These are phyloP conservation scores for Elongisporangium anandrum DNA, from an alignment of 352 stramenopile species.

Conservation along the genomic window DNA sequence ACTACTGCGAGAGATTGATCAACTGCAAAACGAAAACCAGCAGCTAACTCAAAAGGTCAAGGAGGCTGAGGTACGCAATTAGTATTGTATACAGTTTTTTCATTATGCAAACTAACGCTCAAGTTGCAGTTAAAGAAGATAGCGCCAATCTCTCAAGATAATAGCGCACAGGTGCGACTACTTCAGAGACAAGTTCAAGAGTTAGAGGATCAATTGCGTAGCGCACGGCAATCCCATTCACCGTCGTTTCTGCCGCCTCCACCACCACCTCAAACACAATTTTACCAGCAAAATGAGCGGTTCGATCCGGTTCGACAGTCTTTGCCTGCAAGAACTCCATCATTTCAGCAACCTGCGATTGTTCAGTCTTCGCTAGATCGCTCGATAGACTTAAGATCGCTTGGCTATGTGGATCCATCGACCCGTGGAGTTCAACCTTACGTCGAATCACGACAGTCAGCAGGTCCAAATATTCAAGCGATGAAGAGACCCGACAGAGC, in stretches of 20 bases:
- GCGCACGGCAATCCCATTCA: not conserved
- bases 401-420: not conserved
- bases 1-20: conserved; percentile 30
- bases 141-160: not conserved
- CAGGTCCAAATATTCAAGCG: not conserved
- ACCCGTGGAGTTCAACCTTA: not conserved
- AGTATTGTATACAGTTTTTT: too few species aligned
- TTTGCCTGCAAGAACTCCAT: not conserved
- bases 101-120: too few species aligned
- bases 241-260: conserved; percentile 2
- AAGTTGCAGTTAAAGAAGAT: not conserved
- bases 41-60: conserved; percentile 22
- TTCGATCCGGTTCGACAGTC: not conserved
- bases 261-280: not conserved
- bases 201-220: conserved; percentile 20
- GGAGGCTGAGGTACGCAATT: conserved; percentile 14
- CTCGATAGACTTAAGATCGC: not conserved
- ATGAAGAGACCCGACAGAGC: conserved; percentile 3
- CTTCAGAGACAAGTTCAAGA: conserved; percentile 22
- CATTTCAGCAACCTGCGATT: not conserved
- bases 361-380: not conserved
- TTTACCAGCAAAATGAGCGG: not conserved
- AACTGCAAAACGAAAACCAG: conserved; percentile 25
- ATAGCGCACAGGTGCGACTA: conserved; percentile 2
- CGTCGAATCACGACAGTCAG: not conserved